Conservation (phyloP, 31 red algal species). For the Asparagopsis taxiformis region DNA sequence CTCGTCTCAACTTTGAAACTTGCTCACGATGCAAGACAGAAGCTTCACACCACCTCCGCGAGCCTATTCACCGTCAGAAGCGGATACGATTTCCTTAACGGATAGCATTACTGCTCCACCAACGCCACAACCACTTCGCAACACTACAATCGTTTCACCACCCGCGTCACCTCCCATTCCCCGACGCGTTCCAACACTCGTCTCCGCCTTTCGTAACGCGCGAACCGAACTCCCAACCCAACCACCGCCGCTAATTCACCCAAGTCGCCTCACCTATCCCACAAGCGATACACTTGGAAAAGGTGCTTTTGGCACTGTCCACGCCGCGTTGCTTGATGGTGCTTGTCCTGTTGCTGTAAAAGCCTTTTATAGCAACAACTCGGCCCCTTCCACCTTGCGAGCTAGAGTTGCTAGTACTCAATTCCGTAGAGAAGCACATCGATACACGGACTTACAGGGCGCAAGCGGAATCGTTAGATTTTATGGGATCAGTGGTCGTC, state of each 20-base stretch:
- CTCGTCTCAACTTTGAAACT: no score
- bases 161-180: not conserved
- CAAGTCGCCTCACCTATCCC: not conserved
- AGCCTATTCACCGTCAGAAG: not conserved
- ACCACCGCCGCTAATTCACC: not conserved
- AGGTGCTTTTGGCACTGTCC: constrained; percentile 47
- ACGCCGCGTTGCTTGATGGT: constrained; percentile 26
- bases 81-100: not conserved
- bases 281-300: constrained; percentile 7
- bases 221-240: not conserved
- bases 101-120: not conserved
- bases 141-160: not conserved
- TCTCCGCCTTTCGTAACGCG: not conserved
- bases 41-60: not conserved
- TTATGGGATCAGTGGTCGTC: not conserved
- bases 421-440: constrained; percentile 3
- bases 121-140: not conserved
- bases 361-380: not conserved
- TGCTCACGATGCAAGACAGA: not conserved
- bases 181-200: not conserved
- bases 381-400: not conserved
- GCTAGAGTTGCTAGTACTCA: not conserved
- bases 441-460: not conserved
- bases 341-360: constrained; percentile 51
- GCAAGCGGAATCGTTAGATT: not conserved